Conservation (phyloP, 129 eudicot species). For the Calendula officinalis region DNA sequence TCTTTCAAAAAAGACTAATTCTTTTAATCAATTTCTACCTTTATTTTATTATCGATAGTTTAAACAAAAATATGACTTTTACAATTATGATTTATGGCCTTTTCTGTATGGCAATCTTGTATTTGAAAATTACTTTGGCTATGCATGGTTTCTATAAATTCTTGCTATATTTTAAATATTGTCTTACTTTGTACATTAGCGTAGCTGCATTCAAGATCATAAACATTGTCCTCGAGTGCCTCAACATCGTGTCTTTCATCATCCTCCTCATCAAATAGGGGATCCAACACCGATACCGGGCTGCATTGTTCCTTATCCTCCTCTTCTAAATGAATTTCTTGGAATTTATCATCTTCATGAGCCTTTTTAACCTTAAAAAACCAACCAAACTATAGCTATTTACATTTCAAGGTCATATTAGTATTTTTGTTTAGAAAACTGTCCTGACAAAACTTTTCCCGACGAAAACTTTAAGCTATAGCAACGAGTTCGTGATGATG, state of each 20-base stretch:
- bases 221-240: constrained; percentile 34
- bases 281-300: constrained; percentile 89
- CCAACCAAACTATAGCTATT: constrained; percentile 7
- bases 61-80: too few relatives aligned
- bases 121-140: too few relatives aligned
- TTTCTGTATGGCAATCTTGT: too few relatives aligned
- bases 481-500: too few relatives aligned
- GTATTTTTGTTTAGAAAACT: too few relatives aligned
- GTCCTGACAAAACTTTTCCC: too few relatives aligned
- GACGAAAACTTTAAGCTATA: too few relatives aligned
- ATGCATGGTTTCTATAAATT: too few relatives aligned
- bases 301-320: constrained; percentile 78
- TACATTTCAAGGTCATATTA: not conserved
- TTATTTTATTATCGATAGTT: too few relatives aligned
- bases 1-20: too few relatives aligned
- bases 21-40: too few relatives aligned
- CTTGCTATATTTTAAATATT: not conserved
- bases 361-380: constrained; percentile 34
- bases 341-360: constrained; percentile 9
- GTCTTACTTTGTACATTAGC: constrained; percentile 81
- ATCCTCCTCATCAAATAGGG: constrained; percentile 60
- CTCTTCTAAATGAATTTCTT: constrained; percentile 33
- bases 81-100: too few relatives aligned
- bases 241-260: constrained; percentile 41
- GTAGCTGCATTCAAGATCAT: constrained; percentile 57